phyloP scores from a whole-genome alignment of 1,284 basidiomycete species.

The Microbotryum saponariae region DNA sequence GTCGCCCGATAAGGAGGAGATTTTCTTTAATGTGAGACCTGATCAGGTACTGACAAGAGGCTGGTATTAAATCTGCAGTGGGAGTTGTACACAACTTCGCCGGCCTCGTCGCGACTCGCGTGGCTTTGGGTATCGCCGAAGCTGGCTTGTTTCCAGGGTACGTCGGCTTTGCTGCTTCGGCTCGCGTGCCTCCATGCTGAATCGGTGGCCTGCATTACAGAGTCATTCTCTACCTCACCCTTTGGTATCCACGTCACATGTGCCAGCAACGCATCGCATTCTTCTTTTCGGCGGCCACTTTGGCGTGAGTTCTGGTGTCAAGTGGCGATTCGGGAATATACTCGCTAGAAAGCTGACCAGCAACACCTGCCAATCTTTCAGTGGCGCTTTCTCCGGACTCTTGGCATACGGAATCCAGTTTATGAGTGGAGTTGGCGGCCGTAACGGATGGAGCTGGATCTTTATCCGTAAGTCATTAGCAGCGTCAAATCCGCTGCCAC shows the following conservation, averaged over 20 bases:
- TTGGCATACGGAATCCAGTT: slow-evolving; percentile 47
- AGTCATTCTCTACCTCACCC: slow-evolving; percentile 43
- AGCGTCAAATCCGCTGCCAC: too few species aligned
- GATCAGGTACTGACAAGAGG: slow-evolving; percentile 47
- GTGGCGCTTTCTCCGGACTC: slow-evolving; percentile 43
- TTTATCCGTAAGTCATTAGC: slow-evolving; percentile 3
- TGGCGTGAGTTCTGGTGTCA: not conserved
- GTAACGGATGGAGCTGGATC: slow-evolving; percentile 45
- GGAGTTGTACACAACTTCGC: slow-evolving; percentile 25
- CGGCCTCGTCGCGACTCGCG: slow-evolving; percentile 43
- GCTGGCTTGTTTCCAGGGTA: slow-evolving; percentile 45
- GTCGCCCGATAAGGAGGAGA: slow-evolving; percentile 37
- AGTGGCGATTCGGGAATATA: too few species aligned
- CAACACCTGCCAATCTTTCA: slow-evolving; percentile 4
- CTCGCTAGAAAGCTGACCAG: too few species aligned
- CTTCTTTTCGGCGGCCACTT: not conserved
- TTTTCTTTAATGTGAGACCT: slow-evolving; percentile 44
- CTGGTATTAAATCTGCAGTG: slow-evolving; percentile 16
- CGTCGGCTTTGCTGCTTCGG: slow-evolving; percentile 7
- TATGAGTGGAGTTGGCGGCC: slow-evolving; percentile 45
- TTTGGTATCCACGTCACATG: slow-evolving; percentile 39
- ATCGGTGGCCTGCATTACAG: slow-evolving; percentile 19
- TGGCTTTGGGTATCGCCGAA: slow-evolving; percentile 57
- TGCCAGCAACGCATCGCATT: slow-evolving; percentile 8
- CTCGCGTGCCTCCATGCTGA: not conserved